Evolutionary conservation across 345 rosid species (phyloP), one percentile per base, ranked within the genome.

Genomic region (Populus euphratica): DNA sequence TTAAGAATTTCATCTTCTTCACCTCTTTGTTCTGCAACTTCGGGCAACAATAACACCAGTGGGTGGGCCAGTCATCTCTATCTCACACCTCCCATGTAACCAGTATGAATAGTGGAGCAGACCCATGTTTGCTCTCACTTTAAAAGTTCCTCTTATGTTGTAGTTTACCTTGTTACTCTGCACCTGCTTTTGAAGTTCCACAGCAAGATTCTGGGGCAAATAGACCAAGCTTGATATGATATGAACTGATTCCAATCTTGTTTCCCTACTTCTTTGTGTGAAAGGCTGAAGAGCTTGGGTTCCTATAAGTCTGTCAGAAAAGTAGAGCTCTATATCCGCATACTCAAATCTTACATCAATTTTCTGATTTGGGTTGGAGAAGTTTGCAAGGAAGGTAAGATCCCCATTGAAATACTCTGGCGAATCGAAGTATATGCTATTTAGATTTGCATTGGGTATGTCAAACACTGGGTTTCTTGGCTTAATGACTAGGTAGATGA

Each of bases 401-500:
- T 95, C 93, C 3, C 97, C 96, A 0, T 92, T 95, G 88, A 95
- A 90, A 83, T 87, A 92, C 76, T 86, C 91, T 0, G 93, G 94
- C 5, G 98, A 86, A 72, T 91, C 97, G 39, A 95, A 91, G 92
- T 87, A 89, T 83, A 93, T 80, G 56, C 80, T 86, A 83, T 83
- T 95, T 83, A 95, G 94, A 65, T 76, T 88, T 50, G 94, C 98
- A 14, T 84, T 84, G 0, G 94, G 84, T 72, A 88, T 89, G 82
- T 95, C 99, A 59, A 93, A 95, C 56, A 74, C 69, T 18, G 99
- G 98, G 61, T 62, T 85, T 81, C 82, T 89, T 13, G 99, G 98
- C 75, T 79, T 95, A 44, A 93, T 73, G 18, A 82, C 83, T 4
- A 90, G 79, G 74, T 86, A 95, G 78, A 93, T 82, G 47, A 92